phyloP scores from a whole-genome alignment of 1,284 basidiomycete genomes.

The Somion occarium region DNA sequence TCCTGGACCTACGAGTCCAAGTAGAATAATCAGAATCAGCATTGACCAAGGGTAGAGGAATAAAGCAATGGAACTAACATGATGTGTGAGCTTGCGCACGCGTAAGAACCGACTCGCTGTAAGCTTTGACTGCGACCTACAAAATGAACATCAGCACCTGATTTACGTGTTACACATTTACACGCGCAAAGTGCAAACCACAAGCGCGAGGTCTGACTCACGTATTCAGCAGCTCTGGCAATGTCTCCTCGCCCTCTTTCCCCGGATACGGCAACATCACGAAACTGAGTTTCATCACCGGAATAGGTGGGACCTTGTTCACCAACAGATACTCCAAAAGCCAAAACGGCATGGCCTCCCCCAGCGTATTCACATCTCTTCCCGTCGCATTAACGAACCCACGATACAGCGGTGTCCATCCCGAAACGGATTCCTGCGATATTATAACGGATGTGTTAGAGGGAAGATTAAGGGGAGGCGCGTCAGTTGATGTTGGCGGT shows the following conservation, averaged over 20 bases:
- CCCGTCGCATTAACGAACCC: slow-evolving; percentile 63
- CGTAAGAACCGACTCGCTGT: slow-evolving; percentile 86
- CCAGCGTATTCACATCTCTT: slow-evolving; percentile 63
- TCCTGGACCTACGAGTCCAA: slow-evolving; percentile 64
- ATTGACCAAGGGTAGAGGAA: too few species aligned
- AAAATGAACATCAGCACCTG: slow-evolving; percentile 5
- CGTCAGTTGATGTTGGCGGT: slow-evolving; percentile 71
- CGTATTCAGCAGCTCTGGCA: slow-evolving; percentile 78
- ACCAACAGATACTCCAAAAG: slow-evolving; percentile 81
- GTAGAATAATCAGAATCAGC: too few species aligned
- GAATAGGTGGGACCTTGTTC: slow-evolving; percentile 51
- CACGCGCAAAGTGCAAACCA: neutral
- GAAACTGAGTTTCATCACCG: slow-evolving; percentile 79
- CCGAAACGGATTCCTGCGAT: slow-evolving; percentile 77
- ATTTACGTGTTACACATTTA: neutral
- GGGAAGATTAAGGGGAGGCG: slow-evolving; percentile 64
- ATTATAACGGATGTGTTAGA: slow-evolving; percentile 70
- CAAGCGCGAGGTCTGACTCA: slow-evolving; percentile 31
- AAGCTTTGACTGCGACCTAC: slow-evolving; percentile 74
- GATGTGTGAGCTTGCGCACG: slow-evolving; percentile 77
- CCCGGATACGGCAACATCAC: slow-evolving; percentile 76
- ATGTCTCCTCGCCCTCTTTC: slow-evolving; percentile 48
- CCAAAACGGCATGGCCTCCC: slow-evolving; percentile 84
- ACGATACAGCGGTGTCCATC: slow-evolving; percentile 78
- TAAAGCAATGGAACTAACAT: slow-evolving; percentile 68